Percentiles rank a stretch among this genome's conserved stretches.
Conservation (phyloP, 2,329 filamentous ascomycete genomes). For the Passalora sequoiae region DNA sequence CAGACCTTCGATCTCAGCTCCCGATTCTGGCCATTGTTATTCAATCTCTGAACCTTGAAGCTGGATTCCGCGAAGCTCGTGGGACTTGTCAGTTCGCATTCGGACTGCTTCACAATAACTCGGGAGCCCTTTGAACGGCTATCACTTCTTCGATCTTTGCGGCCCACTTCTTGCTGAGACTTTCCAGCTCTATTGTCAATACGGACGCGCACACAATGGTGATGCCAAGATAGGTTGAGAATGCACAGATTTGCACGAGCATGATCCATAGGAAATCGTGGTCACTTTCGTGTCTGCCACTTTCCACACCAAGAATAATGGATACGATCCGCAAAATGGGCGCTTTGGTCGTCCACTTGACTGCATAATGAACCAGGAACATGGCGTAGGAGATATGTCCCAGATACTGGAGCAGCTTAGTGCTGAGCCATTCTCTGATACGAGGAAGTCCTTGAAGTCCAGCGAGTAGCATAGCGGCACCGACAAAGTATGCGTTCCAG, state of each 20-base stretch:
- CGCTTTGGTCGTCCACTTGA: not conserved
- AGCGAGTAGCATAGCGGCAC: not conserved
- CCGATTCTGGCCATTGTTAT: no score
- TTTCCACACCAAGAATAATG: not conserved
- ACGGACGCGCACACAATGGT: not conserved
- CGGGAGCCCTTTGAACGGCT: no score
- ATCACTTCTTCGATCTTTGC: not conserved
- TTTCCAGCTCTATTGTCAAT: not conserved
- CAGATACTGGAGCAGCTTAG: not conserved
- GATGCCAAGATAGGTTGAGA: not conserved
- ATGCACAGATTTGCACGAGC: not conserved
- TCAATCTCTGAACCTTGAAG: no score
- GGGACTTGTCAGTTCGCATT: no score
- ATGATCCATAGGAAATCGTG: not conserved
- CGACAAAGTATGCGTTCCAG: constrained; percentile 1
- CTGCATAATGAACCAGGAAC: constrained; percentile 5
- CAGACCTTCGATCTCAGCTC: no score
- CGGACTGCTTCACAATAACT: no score
- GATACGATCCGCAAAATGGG: not conserved
- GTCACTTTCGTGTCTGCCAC: not conserved
- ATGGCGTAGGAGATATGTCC: constrained; percentile 5
- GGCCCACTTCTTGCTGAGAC: not conserved
- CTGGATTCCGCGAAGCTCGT: no score
- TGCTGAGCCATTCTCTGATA: not conserved
- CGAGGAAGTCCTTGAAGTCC: not conserved